Conservation (phyloP, 306 rosid species). For the Arachis hypogaea region DNA sequence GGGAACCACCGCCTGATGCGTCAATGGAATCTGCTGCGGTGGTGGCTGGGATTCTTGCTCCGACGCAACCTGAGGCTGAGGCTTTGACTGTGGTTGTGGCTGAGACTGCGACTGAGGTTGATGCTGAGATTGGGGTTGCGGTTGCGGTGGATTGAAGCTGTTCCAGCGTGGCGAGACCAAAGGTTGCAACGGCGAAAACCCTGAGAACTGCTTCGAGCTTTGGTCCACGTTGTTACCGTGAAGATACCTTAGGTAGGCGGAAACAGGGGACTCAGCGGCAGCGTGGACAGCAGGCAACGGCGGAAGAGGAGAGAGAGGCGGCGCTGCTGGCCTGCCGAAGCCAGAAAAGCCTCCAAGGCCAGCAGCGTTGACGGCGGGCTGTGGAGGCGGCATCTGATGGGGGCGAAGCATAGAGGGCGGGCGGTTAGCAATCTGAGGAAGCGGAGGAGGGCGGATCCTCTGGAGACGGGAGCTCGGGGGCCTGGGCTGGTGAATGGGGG, state of each 20-base stretch:
- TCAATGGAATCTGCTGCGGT: background rate
- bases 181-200: conserved; percentile 73
- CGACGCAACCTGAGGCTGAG: background rate
- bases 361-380: conserved; percentile 28
- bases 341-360: conserved; percentile 15
- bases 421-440: conserved; percentile 67
- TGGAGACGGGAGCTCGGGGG: conserved; percentile 89
- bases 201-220: conserved; percentile 63
- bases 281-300: conserved; percentile 88
- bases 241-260: conserved; percentile 82
- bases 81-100: conserved; percentile 33
- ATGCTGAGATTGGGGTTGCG: background rate
- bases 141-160: conserved; percentile 41
- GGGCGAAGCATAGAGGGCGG: conserved; percentile 57
- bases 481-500: conserved; percentile 82
- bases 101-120: conserved; percentile 21
- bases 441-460: conserved; percentile 94
- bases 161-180: conserved; percentile 73
- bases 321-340: conserved; percentile 49
- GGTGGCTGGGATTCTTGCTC: conserved; percentile 21
- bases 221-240: conserved; percentile 56
- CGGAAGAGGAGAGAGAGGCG: conserved; percentile 88
- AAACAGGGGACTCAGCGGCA: conserved; percentile 91
- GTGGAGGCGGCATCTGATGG: conserved; percentile 22
- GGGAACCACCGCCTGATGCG: conserved; percentile 37